Evolutionary conservation across 2,329 filamentous ascomycete genomes (phyloP), one percentile per base, ranked within the genome.

Genomic region (Diplodia mutila): DNA sequence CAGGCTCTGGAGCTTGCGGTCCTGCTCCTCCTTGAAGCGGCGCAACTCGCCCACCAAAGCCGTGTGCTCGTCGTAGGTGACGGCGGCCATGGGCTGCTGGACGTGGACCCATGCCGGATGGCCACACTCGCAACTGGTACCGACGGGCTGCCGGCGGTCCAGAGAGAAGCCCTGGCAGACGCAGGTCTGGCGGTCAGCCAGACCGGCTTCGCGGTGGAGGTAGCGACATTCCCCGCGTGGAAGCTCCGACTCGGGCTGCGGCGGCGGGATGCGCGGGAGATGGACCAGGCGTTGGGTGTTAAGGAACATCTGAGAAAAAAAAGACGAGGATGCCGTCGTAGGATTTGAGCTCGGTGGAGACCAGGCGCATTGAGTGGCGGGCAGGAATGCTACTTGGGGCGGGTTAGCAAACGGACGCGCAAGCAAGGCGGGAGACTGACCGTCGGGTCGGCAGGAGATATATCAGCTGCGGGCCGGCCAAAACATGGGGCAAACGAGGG

Each of bases 61-160:
- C 4, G 74, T 61, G 66, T 80, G 77, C 67, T 80, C 74, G 27
- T 80, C 77, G 67, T 75, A 72, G 46, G 78, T 74, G 34, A 79
- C 77, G 5, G 73, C 71, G 4, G 74, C 74, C 25, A 76, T 64
- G 11, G 76, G 74, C 67, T 79, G 75, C 5, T 73, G 71, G 68
- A 79, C 78, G 70, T 83, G 81, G 69, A 80, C 79, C 77, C 81
- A 83, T 71, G 81, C 81, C 72, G 82, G 81, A 72, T 83, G 81
- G 16, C 81, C 81, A 70, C 81, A 83, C 23, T 80, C 80, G 69
- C 81, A 83, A 61, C 73, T 76, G n/a, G 79, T 80, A 69, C 76
- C 76, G 23, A 79, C 72, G 14, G 74, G 66, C 11, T 75, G 70
- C 63, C 78, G 75, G 37, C 46, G 61, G 29, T 75, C 75, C 4